phyloP scores from a whole-genome alignment of 495 filamentous ascomycete genomes.

The Zalerion maritima region DNA sequence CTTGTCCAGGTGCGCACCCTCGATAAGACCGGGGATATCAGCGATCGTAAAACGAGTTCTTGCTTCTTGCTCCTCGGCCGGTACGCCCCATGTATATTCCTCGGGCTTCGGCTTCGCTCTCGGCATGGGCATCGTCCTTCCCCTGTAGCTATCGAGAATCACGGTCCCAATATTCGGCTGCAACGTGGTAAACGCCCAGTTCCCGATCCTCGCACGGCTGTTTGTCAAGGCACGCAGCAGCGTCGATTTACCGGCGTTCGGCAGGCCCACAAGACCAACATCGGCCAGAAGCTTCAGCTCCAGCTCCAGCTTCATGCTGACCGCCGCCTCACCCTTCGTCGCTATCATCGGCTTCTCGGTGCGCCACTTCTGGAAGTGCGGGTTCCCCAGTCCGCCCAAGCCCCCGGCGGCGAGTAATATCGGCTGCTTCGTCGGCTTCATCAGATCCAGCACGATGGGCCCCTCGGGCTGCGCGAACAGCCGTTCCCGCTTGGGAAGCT shows the following conservation, averaged over 20 bases:
- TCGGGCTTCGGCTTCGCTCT: constrained; percentile 3
- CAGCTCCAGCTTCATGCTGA: constrained; percentile 65
- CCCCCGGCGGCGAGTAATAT: constrained; percentile 85
- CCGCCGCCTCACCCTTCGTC: constrained; percentile 66
- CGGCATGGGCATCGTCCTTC: constrained; percentile 30
- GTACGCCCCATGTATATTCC: too few relatives aligned
- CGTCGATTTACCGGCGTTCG: constrained; percentile 93
- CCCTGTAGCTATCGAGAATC: constrained; percentile 68
- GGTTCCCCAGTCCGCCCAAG: constrained; percentile 81
- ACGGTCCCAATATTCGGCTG: constrained; percentile 92
- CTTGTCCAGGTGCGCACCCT: constrained; percentile 81
- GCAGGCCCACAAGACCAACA: constrained; percentile 83
- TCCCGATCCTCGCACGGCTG: constrained; percentile 73
- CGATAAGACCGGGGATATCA: constrained; percentile 86
- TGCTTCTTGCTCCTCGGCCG: constrained; percentile 20
- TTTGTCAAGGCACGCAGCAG: constrained; percentile 74
- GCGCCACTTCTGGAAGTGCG: constrained; percentile 66
- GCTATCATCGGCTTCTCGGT: constrained; percentile 68
- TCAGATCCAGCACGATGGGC: constrained; percentile 72
- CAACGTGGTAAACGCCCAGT: constrained; percentile 95
- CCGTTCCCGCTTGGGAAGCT: constrained; percentile 37
- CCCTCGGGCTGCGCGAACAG: constrained; percentile 48
- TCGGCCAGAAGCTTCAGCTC: constrained; percentile 93
- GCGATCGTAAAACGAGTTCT: constrained; percentile 81
- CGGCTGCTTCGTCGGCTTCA: constrained; percentile 62